phyloP scores from a whole-genome alignment of 345 rosid species.

The Aquilaria yunnanensis region DNA sequence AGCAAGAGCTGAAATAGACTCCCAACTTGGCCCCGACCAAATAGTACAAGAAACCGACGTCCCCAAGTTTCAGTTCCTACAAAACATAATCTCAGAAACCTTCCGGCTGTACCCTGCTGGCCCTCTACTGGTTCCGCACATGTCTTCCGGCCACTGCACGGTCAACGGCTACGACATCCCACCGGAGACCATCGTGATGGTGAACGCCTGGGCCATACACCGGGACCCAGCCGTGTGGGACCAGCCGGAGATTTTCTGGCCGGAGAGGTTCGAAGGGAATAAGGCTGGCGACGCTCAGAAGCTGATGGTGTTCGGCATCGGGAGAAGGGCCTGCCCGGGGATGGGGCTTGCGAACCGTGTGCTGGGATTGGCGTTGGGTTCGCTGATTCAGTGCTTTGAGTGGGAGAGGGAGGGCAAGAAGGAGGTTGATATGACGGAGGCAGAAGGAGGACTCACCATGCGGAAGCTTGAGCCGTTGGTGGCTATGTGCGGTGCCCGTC shows the following conservation, averaged over 20 bases:
- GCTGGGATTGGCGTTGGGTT: too few species aligned
- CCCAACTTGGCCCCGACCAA: constrained; percentile 25
- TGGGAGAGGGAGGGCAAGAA: too few species aligned
- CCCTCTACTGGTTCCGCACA: too few species aligned
- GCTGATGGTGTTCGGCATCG: constrained; percentile 1
- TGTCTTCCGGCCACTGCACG: too few species aligned
- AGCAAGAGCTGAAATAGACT: constrained; percentile 29
- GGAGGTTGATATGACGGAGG: constrained; percentile 1
- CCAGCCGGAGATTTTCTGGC: constrained; percentile 34
- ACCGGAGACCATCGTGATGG: constrained; percentile 34
- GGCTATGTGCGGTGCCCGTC: constrained; percentile 5
- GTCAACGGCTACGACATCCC: constrained; percentile 32
- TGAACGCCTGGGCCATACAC: constrained; percentile 56
- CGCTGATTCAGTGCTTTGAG: too few species aligned
- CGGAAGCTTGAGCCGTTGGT: constrained; percentile 1
- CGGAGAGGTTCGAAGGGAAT: constrained; percentile 39
- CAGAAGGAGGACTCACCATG: background rate
- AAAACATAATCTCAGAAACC: constrained; percentile 28
- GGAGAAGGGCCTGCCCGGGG: constrained; percentile 6
- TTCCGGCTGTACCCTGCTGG: constrained; percentile 27
- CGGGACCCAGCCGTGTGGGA: constrained; percentile 46
- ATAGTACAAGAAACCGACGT: constrained; percentile 32
- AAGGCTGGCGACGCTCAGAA: constrained; percentile 3
- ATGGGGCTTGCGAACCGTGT: background rate
- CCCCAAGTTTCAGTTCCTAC: constrained; percentile 27